Conservation (phyloP, 2,329 filamentous ascomycete genomes). For the Diaporthe humulicola region DNA sequence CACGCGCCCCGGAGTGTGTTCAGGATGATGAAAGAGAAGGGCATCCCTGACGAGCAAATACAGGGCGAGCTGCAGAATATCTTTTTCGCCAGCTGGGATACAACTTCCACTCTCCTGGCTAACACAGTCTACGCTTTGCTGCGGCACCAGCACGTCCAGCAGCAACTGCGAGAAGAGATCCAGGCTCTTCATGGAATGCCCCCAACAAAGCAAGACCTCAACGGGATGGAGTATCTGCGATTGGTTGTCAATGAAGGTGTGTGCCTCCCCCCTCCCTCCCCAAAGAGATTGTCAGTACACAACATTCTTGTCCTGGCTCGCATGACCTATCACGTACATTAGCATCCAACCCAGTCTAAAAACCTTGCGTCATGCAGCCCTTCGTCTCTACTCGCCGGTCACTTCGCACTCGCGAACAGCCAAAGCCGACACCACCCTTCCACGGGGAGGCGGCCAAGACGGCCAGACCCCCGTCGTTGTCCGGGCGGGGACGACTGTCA, state of each 20-base stretch:
- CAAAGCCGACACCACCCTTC: slow-evolving; percentile 32
- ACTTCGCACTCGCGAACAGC: slow-evolving; percentile 34
- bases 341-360: neutral
- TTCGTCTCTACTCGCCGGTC: slow-evolving; percentile 38
- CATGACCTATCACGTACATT: neutral
- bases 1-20: slow-evolving; percentile 29
- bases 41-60: slow-evolving; percentile 17
- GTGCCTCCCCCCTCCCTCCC: neutral
- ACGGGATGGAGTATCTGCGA: slow-evolving; percentile 23
- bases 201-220: slow-evolving; percentile 28
- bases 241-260: slow-evolving; percentile 37
- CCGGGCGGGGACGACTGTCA: slow-evolving; percentile 34
- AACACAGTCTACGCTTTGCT: slow-evolving; percentile 35
- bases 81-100: slow-evolving; percentile 40
- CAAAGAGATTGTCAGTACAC: neutral
- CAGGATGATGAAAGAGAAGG: slow-evolving; percentile 33
- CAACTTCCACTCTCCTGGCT: slow-evolving; percentile 35
- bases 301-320: neutral
- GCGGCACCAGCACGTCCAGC: slow-evolving; percentile 17
- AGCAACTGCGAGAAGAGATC: slow-evolving; percentile 33
- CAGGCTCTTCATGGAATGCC: neutral
- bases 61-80: slow-evolving; percentile 39
- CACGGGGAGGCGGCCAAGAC: slow-evolving; percentile 34
- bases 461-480: slow-evolving; percentile 26
- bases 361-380: slow-evolving; percentile 7